These are phyloP conservation scores for Serendipita indica DNA, from an alignment of 768 basidiomycete species.

Conservation along the genomic window DNA sequence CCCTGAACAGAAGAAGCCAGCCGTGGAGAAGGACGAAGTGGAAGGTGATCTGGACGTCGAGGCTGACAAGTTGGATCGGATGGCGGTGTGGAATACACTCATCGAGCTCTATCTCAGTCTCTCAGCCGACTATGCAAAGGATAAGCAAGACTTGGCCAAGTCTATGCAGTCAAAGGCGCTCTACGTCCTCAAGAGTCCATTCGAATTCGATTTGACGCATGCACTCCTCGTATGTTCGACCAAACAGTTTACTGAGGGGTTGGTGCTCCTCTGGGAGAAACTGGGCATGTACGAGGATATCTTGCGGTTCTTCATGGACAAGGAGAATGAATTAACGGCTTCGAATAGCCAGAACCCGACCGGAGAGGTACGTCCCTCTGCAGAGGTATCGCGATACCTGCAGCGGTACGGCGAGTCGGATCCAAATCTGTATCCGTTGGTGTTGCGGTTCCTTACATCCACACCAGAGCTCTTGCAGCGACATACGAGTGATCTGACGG, in stretches of 20 bases:
- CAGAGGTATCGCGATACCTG: constrained; percentile 58
- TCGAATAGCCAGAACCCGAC: constrained; percentile 10
- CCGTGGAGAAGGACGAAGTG: constrained; percentile 14
- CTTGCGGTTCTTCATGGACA: constrained; percentile 83
- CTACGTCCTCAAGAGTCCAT: constrained; percentile 43
- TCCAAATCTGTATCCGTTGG: constrained; percentile 71
- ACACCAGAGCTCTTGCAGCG: constrained; percentile 53
- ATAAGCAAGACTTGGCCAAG: constrained; percentile 14
- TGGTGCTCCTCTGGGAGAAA: constrained; percentile 83
- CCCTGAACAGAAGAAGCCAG: constrained; percentile 12
- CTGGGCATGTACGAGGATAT: constrained; percentile 95
- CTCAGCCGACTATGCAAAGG: constrained; percentile 21
- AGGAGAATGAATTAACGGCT: constrained; percentile 23
- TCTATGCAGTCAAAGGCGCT: constrained; percentile 51
- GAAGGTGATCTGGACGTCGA: constrained; percentile 29
- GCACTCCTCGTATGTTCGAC: constrained; percentile 92
- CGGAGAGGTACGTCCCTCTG: constrained; percentile 23
- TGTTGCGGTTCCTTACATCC: constrained; percentile 78
- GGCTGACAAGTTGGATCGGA: constrained; percentile 50
- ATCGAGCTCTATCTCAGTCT: constrained; percentile 78
- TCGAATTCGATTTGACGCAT: constrained; percentile 78
- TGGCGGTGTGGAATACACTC: constrained; percentile 88
- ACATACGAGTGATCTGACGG: constrained; percentile 56
- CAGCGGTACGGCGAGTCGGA: constrained; percentile 56
- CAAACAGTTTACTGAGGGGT: constrained; percentile 62